These are phyloP conservation scores for Chytriomyces hyalinus DNA, from an alignment of 192 early-diverging fungal species.

Conservation along the genomic window DNA sequence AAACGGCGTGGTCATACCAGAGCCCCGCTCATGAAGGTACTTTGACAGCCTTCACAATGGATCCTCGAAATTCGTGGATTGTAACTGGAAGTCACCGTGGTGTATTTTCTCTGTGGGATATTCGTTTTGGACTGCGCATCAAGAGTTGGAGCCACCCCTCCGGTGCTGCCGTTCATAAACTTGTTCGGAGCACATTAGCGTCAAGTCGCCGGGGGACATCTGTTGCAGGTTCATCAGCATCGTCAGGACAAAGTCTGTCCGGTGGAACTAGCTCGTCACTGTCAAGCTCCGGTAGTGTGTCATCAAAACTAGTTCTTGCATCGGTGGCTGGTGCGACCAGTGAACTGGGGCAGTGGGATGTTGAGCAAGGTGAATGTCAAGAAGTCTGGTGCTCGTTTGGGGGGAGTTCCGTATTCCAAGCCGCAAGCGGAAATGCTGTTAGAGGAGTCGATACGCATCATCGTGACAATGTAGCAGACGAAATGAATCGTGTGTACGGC, in stretches of 20 bases:
- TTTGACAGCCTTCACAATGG: conserved; percentile 70
- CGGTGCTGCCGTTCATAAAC: conserved; percentile 61
- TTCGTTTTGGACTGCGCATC: conserved; percentile 74
- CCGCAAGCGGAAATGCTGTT: neutral
- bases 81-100: conserved; percentile 78
- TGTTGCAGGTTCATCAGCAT: neutral
- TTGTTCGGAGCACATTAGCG: conserved; percentile 4
- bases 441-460: neutral
- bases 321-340: conserved; percentile 66
- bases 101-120: conserved; percentile 76
- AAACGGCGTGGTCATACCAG: conserved; percentile 62
- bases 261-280: neutral
- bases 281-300: conserved; percentile 2
- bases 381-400: conserved; percentile 72
- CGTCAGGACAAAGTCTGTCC: neutral
- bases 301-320: conserved; percentile 58
- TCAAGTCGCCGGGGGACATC: neutral
- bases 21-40: conserved; percentile 55
- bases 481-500: conserved; percentile 50
- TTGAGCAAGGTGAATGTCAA: conserved; percentile 69
- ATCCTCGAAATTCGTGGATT: conserved; percentile 68
- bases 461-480: conserved; percentile 36
- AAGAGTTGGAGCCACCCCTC: conserved; percentile 79
- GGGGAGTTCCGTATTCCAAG: neutral
- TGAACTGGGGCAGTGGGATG: conserved; percentile 84